Base-by-base conservation (phyloP, 768 basidiomycete species). In the Mrakia gelida region DNA sequence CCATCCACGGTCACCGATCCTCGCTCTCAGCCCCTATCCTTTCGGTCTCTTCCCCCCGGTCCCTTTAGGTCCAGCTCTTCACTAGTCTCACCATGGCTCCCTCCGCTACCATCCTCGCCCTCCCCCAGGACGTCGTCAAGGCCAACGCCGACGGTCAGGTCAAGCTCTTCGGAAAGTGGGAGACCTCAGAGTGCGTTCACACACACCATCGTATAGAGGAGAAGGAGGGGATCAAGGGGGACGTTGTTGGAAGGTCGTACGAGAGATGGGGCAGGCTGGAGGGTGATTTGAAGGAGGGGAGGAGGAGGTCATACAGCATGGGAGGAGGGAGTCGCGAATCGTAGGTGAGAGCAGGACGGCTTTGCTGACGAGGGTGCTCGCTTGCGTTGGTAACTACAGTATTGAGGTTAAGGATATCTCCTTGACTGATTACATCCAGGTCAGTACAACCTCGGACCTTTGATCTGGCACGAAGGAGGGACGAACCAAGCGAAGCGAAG, bases 401-500 rank as follows among this genome's bases (percentile, higher is more conserved):
- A 92, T 98, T 83, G 96, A 98, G 86, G 95, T 98, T 84, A 97
- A 97, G 88, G 97, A 99, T 84, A 98, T 99, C 86, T 99, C 97
- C 82, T 87, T 99, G 83, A 92, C 93, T 78, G 97, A 99, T 87
- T 98, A 99, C 91, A 97, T 99, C 86, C 95, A 98, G 89, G 92
- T 70, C 3, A 45, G 67, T 41, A 10, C 41, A 38, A 23, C 8
- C 15, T 65, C 32, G 63, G 18, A 38, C 30, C 34, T 41, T 52
- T 52, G 49, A 26, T 41, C 34, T 16, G 16, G 26, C 41, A n/a
- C 11, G 63, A n/a, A 41, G 38, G 67, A 70, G 34, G 67, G 26
- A 23, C 26, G 32, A 38, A 30, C 30, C 1, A 21, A 52, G 23
- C 8, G 59, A 21, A 21, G 15, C 49, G 65, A 70, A 26, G 7